A percentile compares a stretch with the other conserved stretches of the same genome.
Evolutionary conservation across 2,329 filamentous ascomycete species (phyloP).

Genomic region (Hymenoscyphus infarciens): DNA sequence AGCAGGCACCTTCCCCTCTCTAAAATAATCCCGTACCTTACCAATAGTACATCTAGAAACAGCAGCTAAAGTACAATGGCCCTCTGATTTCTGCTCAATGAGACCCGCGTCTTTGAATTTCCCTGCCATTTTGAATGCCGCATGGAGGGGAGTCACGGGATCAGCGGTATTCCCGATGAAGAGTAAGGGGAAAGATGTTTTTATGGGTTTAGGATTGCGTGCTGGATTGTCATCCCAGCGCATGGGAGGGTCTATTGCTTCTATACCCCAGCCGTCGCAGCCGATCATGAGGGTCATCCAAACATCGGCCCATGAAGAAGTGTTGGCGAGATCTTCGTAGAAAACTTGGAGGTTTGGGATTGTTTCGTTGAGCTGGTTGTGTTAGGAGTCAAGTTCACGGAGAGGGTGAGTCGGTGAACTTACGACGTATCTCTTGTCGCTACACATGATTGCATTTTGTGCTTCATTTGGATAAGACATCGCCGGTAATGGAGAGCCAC

Average conservation of each 20-base stretch:
- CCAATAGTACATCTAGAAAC: constrained; percentile 28
- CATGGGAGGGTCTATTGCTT: constrained; percentile 29
- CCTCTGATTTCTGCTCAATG: constrained; percentile 30
- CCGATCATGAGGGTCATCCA: constrained; percentile 30
- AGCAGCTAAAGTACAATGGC: constrained; percentile 29
- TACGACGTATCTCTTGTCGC: constrained; percentile 32
- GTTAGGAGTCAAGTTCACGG: background rate
- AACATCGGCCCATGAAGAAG: constrained; percentile 24
- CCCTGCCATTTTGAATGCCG: constrained; percentile 31
- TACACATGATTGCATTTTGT: constrained; percentile 30
- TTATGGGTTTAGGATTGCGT: constrained; percentile 29
- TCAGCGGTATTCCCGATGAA: constrained; percentile 41
- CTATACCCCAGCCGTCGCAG: constrained; percentile 28
- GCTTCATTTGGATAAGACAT: constrained; percentile 24
- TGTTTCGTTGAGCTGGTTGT: constrained; percentile 29
- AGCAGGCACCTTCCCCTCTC: constrained; percentile 27
- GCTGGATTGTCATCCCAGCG: constrained; percentile 31
- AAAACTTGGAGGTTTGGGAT: constrained; percentile 26
- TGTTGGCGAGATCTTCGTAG: constrained; percentile 24
- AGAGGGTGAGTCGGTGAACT: background rate
- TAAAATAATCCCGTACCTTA: constrained; percentile 29
- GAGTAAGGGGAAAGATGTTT: constrained; percentile 39
- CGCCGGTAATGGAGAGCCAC: constrained; percentile 15
- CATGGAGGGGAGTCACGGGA: constrained; percentile 37
- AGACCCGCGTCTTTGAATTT: constrained; percentile 31